Percentiles rank a stretch among this genome's conserved stretches.
Conservation (phyloP, 179 eudicot genomes). For the Carnegiea gigantea region DNA sequence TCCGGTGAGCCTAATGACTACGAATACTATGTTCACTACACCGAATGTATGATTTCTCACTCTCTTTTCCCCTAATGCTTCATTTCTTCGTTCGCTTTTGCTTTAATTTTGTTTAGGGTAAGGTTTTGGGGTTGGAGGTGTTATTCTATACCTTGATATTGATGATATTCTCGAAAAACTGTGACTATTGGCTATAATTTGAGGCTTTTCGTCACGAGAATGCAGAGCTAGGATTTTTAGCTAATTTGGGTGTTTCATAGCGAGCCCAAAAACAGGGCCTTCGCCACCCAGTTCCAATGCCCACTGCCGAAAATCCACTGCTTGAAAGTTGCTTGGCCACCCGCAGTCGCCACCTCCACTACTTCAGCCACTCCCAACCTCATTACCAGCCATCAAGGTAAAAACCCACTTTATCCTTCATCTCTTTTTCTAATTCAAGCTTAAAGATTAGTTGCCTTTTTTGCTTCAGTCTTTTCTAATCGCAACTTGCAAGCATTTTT, state of each 20-base stretch:
- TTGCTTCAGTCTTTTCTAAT: neutral
- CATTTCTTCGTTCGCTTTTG: neutral
- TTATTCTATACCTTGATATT: neutral
- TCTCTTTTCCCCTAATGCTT: neutral
- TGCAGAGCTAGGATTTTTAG: constrained; percentile 5
- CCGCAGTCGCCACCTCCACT: no score
- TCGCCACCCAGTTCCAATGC: no score
- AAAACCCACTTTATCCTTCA: no score
- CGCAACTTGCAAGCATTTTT: neutral
- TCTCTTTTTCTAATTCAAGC: no score
- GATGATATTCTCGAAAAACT: neutral
- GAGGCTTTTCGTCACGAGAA: neutral
- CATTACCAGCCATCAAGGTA: no score
- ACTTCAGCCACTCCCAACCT: no score
- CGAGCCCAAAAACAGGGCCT: no score
- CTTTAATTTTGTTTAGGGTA: constrained; percentile 7
- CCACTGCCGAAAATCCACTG: no score
- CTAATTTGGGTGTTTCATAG: neutral
- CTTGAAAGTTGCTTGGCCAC: no score
- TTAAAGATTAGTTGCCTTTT: neutral
- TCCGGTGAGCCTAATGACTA: constrained; percentile 53
- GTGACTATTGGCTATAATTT: neutral
- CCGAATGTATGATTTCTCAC: constrained; percentile 56
- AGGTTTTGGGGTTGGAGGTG: constrained; percentile 11
- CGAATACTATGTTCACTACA: constrained; percentile 92